These are phyloP conservation scores for Clarireedia sp. DNA, from an alignment of 2,329 filamentous ascomycete species.

Conservation along the genomic window DNA sequence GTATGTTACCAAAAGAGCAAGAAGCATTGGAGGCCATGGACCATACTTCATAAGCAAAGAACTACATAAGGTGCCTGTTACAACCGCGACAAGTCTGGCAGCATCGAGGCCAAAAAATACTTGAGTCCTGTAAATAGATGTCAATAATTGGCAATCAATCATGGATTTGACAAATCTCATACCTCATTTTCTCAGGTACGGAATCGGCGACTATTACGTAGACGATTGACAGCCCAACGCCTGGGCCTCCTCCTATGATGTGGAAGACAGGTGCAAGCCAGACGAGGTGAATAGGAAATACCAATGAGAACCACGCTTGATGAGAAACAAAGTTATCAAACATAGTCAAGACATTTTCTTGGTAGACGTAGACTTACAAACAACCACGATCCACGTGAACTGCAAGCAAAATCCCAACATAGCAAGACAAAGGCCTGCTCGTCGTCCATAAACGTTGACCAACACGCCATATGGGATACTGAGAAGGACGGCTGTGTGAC, in stretches of 20 bases:
- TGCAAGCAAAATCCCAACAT: not conserved
- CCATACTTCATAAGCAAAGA: not conserved
- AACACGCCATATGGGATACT: not conserved
- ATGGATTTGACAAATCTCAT: not conserved
- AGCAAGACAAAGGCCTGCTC: not conserved
- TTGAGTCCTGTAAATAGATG: not conserved
- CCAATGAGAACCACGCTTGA: not conserved
- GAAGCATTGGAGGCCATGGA: not conserved
- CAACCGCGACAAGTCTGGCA: not conserved
- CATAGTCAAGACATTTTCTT: no score
- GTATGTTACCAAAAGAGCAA: not conserved
- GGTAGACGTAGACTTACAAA: not conserved
- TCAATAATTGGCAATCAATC: not conserved
- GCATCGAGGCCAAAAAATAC: not conserved
- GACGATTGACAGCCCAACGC: not conserved
- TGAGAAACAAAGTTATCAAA: not conserved
- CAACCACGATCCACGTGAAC: not conserved
- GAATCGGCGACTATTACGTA: not conserved
- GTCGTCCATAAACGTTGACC: not conserved
- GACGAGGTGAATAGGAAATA: not conserved
- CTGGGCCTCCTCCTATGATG: not conserved
- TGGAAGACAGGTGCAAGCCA: not conserved
- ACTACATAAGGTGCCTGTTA: not conserved
- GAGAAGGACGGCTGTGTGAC: not conserved
- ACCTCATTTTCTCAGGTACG: not conserved